Percentiles rank a stretch among this genome's conserved stretches.
Evolutionary conservation across 2,329 filamentous ascomycete genomes (phyloP).

Genomic region (Shiraia sp.): DNA sequence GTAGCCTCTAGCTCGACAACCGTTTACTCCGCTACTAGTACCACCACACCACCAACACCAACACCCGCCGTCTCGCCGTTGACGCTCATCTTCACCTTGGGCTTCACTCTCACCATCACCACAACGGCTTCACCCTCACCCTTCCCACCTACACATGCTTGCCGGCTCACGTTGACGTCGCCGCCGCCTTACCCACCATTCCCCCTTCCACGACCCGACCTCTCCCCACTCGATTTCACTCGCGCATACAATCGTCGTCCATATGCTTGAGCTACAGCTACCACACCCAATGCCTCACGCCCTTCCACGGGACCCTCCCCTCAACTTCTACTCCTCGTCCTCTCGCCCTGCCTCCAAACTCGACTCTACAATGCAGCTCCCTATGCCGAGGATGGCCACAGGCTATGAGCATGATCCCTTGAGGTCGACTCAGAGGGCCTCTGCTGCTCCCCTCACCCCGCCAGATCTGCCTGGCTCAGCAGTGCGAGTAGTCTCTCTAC

Average conservation of each 20-base stretch:
- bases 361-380: constrained; percentile 40
- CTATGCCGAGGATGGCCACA: constrained; percentile 29
- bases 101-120: background rate
- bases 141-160: constrained; percentile 14
- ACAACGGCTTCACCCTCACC: constrained; percentile 1
- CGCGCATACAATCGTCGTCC: constrained; percentile 24
- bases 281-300: constrained; percentile 47
- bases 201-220: constrained; percentile 7
- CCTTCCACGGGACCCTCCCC: constrained; percentile 39
- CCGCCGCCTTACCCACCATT: constrained; percentile 9
- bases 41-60: constrained; percentile 3
- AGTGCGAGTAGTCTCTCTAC: constrained; percentile 37
- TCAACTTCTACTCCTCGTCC: constrained; percentile 37
- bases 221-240: constrained; percentile 7
- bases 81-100: constrained; percentile 1
- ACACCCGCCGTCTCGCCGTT: no score
- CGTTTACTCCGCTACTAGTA: background rate
- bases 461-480: constrained; percentile 38
- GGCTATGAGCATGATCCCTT: constrained; percentile 28
- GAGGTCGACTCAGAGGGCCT: constrained; percentile 23
- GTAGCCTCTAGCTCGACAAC: background rate
- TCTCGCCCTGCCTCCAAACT: constrained; percentile 28
- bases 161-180: constrained; percentile 18
- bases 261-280: constrained; percentile 48
- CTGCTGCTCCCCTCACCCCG: constrained; percentile 34